A percentile compares a stretch with the other conserved stretches of the same genome.
phyloP scores from a whole-genome alignment of 2,329 filamentous ascomycete genomes.

The Plenodomus biglobosus region DNA sequence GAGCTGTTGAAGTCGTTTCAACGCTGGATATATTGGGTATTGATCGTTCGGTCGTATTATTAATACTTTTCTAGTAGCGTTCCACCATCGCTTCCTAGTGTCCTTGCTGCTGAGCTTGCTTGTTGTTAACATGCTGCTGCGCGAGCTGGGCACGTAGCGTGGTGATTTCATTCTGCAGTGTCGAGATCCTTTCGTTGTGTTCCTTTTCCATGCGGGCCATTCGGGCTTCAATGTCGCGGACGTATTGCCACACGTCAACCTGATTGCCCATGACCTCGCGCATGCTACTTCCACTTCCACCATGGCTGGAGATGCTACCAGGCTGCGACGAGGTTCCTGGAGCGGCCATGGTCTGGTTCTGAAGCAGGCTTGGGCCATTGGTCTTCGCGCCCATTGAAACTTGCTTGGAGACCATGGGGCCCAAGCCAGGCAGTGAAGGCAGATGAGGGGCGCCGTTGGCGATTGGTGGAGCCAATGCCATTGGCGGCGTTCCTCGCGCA shows the following conservation, averaged over 20 bases:
- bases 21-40: not conserved
- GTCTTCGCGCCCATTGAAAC: slow-evolving; percentile 36
- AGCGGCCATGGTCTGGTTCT: slow-evolving; percentile 43
- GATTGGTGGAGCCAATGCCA: slow-evolving; percentile 45
- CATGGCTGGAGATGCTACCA: slow-evolving; percentile 55
- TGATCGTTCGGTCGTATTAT: not conserved
- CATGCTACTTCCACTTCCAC: slow-evolving; percentile 61
- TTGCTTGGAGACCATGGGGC: slow-evolving; percentile 36
- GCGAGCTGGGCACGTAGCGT: slow-evolving; percentile 43
- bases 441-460: slow-evolving; percentile 48
- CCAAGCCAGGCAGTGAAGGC: slow-evolving; percentile 47
- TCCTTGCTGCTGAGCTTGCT: slow-evolving; percentile 20
- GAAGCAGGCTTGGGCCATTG: slow-evolving; percentile 45
- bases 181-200: slow-evolving; percentile 49
- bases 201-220: slow-evolving; percentile 52
- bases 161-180: slow-evolving; percentile 50
- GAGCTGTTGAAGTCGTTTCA: not conserved
- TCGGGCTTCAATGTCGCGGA: slow-evolving; percentile 66
- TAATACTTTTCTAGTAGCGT: not conserved
- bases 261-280: slow-evolving; percentile 66
- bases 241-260: slow-evolving; percentile 67
- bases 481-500: slow-evolving; percentile 58
- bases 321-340: slow-evolving; percentile 52
- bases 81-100: slow-evolving; percentile 4
- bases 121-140: slow-evolving; percentile 36